Percentiles rank a stretch among this genome's conserved stretches.
Conservation (phyloP, 441 rosid genomes). For the Sinapis alba region DNA sequence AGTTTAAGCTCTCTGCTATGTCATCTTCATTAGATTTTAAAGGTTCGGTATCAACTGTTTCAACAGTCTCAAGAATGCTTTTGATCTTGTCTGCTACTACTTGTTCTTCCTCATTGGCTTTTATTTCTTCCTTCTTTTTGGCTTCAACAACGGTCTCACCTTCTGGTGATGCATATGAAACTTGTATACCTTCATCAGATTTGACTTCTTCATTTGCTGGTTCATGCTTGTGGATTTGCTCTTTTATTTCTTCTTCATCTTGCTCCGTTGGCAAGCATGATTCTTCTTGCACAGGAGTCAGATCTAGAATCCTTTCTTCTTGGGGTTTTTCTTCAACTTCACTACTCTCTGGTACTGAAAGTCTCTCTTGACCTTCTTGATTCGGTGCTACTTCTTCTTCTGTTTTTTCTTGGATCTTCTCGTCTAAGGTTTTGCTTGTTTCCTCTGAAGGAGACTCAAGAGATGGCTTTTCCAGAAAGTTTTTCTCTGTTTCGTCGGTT, state of each 20-base stretch:
- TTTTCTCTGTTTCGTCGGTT: slow-evolving; percentile 13
- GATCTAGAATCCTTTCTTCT: slow-evolving; percentile 12
- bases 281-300: slow-evolving; percentile 14
- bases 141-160: slow-evolving; percentile 7
- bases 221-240: slow-evolving; percentile 28
- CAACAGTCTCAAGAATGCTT: slow-evolving; percentile 21
- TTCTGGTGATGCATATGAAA: slow-evolving; percentile 25
- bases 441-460: slow-evolving; percentile 30
- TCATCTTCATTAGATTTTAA: background rate
- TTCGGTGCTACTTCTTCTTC: slow-evolving; percentile 15
- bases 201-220: slow-evolving; percentile 31
- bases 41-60: slow-evolving; percentile 13
- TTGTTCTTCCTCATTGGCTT: slow-evolving; percentile 31
- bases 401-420: slow-evolving; percentile 36
- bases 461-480: slow-evolving; percentile 27
- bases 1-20: background rate
- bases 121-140: background rate
- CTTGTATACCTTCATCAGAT: slow-evolving; percentile 19
- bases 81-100: slow-evolving; percentile 31
- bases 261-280: slow-evolving; percentile 3
- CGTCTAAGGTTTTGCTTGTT: slow-evolving; percentile 33
- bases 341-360: slow-evolving; percentile 8
- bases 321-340: slow-evolving; percentile 9
- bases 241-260: slow-evolving; percentile 16
- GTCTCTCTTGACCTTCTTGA: slow-evolving; percentile 29